Evolutionary conservation across 2,329 filamentous ascomycete genomes (phyloP), one percentile per base, ranked within the genome.

Genomic region (Nigrospora sphaerica): DNA sequence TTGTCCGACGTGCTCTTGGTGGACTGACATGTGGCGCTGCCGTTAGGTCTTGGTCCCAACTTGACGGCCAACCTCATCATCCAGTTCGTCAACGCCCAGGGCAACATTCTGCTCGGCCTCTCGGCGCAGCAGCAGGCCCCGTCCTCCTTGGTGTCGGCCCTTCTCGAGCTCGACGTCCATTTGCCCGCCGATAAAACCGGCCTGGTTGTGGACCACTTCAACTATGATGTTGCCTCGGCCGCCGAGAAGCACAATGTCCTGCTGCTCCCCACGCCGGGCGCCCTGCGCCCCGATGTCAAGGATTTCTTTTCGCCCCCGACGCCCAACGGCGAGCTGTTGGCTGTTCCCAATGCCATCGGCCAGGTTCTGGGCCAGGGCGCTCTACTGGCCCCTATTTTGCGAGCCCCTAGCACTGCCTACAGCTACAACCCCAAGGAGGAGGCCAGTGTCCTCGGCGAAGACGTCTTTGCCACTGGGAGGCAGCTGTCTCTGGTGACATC

Each of bases 351-450:
- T 57, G 82, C 83, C 44, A 80, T 90, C 47, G 91, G 88, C 57
- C 92, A 96, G 66, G 77, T 80, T 44, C 78, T 98, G 41, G 91
- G 92, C 55, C 78, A 85, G 54, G 78, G 85, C 57, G 80, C 87
- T 44, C 79, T 95, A 17, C 73, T 97, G 46, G 78, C 85, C 16
- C 89, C 93, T 14, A 79, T 98, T 54, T 71, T 98, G 48, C 84
- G 85, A 57, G 92, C 90, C 39, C 86, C 89, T 17, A 72, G 76
- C 55, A 95, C 90, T 11, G 87, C 91, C 51, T 98, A 98, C 74
- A 88, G 82, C 66, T 95, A 95, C 77, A 92, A 93, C 69, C 85
- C 88, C 46, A 95, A 95, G 75, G 90, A 96, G 52, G 87, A 95
- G 60, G 65, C 72, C 36, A 80, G 81, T 41, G 68, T 69, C 6